These are phyloP conservation scores for Vigna unguiculata DNA, from an alignment of 306 rosid species.

Conservation along the genomic window DNA sequence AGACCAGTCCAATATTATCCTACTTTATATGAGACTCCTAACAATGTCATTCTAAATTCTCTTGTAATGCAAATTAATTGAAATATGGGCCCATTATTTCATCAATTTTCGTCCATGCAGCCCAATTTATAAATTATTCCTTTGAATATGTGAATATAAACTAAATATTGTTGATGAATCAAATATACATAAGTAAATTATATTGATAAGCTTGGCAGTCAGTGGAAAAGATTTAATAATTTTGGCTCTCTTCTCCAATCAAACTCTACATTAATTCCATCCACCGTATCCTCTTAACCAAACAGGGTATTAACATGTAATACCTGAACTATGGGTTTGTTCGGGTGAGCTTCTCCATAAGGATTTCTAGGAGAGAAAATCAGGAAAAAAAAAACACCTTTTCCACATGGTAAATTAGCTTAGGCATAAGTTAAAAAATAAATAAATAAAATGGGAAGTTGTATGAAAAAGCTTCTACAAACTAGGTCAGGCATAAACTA, in stretches of 20 bases:
- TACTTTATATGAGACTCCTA: too few species aligned
- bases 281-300: too few species aligned
- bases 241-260: not conserved
- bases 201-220: not conserved
- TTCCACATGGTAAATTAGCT: too few species aligned
- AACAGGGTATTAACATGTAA: not conserved
- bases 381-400: too few species aligned
- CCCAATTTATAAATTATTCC: not conserved
- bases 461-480: too few species aligned
- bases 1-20: too few species aligned
- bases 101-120: not conserved
- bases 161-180: constrained; percentile 12
- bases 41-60: not conserved
- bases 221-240: constrained; percentile 3
- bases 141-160: constrained; percentile 17
- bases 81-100: not conserved
- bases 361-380: too few species aligned
- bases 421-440: too few species aligned
- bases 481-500: too few species aligned
- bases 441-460: too few species aligned
- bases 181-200: not conserved
- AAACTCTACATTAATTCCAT: too few species aligned
- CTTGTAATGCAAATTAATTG: constrained; percentile 2
- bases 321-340: not conserved
- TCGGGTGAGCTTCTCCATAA: too few species aligned